A percentile compares a stretch with the other conserved stretches of the same genome.
Conservation (phyloP, 164 flowering plant species). For the Piper longum region DNA sequence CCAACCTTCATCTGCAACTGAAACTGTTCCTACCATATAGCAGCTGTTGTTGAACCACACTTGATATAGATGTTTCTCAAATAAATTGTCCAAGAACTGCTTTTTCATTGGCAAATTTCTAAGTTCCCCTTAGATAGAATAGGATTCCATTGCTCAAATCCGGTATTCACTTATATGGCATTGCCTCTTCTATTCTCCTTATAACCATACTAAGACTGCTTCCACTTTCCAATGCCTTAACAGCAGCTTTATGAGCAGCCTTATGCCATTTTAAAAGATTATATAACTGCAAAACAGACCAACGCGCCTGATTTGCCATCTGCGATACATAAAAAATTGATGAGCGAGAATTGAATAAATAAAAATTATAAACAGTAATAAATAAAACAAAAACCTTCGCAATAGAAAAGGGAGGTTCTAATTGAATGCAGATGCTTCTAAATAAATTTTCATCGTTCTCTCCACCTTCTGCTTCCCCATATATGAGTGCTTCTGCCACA, state of each 20-base stretch:
- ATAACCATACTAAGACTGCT: conserved; percentile 59
- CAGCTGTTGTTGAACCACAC: background rate
- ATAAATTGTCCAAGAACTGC: background rate
- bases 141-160: background rate
- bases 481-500: conserved; percentile 94
- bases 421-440: conserved; percentile 56
- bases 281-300: conserved; percentile 87
- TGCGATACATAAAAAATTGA: conserved; percentile 8
- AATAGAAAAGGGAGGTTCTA: conserved; percentile 68
- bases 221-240: conserved; percentile 72
- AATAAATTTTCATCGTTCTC: conserved; percentile 95
- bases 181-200: conserved; percentile 66
- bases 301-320: conserved; percentile 98
- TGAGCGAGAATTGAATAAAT: background rate
- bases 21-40: background rate
- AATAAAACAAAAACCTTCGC: conserved; percentile 41
- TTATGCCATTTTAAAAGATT: conserved; percentile 89
- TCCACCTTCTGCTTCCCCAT: conserved; percentile 97
- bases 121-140: background rate
- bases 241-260: conserved; percentile 68
- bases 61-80: background rate
- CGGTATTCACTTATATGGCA: conserved; percentile 30
- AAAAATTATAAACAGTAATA: background rate
- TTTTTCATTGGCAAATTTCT: background rate
- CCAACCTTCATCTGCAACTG: no score